Evolutionary conservation across 2,329 filamentous ascomycete species (phyloP), one percentile per base, ranked within the genome.

Genomic region (Xylaria sp.): DNA sequence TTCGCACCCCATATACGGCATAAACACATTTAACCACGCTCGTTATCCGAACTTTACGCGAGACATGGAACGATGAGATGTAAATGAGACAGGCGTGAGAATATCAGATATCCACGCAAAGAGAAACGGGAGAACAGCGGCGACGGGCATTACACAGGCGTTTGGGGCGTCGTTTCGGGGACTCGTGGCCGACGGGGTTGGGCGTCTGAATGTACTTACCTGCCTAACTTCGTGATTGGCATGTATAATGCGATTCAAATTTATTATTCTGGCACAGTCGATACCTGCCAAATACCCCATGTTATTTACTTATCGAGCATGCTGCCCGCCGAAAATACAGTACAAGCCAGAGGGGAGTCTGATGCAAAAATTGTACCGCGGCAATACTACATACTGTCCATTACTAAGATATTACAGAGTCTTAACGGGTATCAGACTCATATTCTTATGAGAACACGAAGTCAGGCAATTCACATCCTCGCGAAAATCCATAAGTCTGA

Each of bases 91-190:
- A 34, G 55, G 48, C 30, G 52, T 15, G 36, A 50, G 18, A 48
- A 28, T 23, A 36, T 15, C 18, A 34, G 32, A 32, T 15, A 34
- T 23, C 32, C 30, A 48, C n/a, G 20, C 18, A 32, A 28, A 32
- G 36, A 48, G 18, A 46, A 46, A 41, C 15, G 2, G 15, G 28
- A 34, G 20, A 50, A 18, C 6, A n/a, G 25, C 25, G 48, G 53
- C 62, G 13, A 61, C 60, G 25, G 70, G 73, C 73, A 76, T 76
- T 72, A 70, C 61, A 70, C 20, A 52, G 72, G 74, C 72, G 74
- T 76, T 76, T 65, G 63, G 39, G 73, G 73, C 67, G 72, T 73
- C 61, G 39, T 67, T 65, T 23, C 43, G 50, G 53, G 25, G 50
- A 39, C n/a, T n/a, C 13, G 34, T 52, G 48, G 55, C 18, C 36